A percentile compares a stretch with the other conserved stretches of the same genome.
These are phyloP conservation scores for Penicillium verhagenii DNA, from an alignment of 495 filamentous ascomycete species.

Conservation along the genomic window DNA sequence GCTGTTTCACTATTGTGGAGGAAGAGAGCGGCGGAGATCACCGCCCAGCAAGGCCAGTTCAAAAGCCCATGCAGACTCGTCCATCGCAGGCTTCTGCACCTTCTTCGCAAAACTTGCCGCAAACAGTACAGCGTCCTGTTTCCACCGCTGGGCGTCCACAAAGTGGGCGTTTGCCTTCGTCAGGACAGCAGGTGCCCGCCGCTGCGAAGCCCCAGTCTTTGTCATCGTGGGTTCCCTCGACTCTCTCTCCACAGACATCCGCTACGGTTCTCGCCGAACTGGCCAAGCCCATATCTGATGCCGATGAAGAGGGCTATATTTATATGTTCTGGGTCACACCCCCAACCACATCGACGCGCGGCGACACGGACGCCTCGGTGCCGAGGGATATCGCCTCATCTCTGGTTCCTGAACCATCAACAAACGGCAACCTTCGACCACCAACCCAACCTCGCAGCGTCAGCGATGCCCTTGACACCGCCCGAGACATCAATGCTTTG, in stretches of 20 bases:
- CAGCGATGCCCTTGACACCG: slow-evolving; percentile 61
- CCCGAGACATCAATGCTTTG: slow-evolving; percentile 50
- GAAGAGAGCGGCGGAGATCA: slow-evolving; percentile 18
- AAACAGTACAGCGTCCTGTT: slow-evolving; percentile 2
- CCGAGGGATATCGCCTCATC: slow-evolving; percentile 58
- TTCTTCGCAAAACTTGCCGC: slow-evolving; percentile 10
- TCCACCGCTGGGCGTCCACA: slow-evolving; percentile 6
- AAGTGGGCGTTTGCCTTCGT: slow-evolving; percentile 5
- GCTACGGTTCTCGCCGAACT: slow-evolving; percentile 70
- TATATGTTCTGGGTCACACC: slow-evolving; percentile 94
- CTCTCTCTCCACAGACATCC: slow-evolving; percentile 61
- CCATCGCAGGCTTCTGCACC: slow-evolving; percentile 18
- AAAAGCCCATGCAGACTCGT: slow-evolving; percentile 17
- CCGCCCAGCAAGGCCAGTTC: slow-evolving; percentile 11
- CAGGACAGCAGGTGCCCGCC: slow-evolving; percentile 13
- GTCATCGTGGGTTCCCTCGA: slow-evolving; percentile 64
- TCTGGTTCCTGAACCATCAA: slow-evolving; percentile 46
- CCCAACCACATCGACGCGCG: slow-evolving; percentile 41
- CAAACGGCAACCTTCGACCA: slow-evolving; percentile 17
- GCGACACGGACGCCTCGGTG: slow-evolving; percentile 31
- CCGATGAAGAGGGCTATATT: slow-evolving; percentile 88
- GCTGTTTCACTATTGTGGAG: slow-evolving; percentile 36
- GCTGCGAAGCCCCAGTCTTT: slow-evolving; percentile 29
- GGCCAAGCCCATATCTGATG: slow-evolving; percentile 72
- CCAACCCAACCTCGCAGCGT: slow-evolving; percentile 52